Percentiles rank a stretch among this genome's conserved stretches.
These are phyloP conservation scores for Coniochaeta pulveracea DNA, from an alignment of 2,329 filamentous ascomycete genomes.

Conservation along the genomic window DNA sequence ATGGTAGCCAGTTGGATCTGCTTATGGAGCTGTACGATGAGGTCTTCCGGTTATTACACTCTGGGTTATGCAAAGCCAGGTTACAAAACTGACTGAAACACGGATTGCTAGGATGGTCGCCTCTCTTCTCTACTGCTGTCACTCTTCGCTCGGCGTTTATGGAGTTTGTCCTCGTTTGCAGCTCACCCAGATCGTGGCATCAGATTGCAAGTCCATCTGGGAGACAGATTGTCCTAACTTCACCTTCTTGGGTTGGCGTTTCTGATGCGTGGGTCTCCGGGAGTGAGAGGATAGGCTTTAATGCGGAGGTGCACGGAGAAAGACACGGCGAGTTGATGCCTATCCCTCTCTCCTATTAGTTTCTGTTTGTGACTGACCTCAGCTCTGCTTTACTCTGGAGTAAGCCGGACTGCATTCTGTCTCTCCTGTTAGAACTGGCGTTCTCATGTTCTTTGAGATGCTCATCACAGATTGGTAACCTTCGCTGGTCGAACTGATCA, in stretches of 20 bases:
- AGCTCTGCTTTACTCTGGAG: slow-evolving; percentile 10
- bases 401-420: slow-evolving; percentile 11
- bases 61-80: slow-evolving; percentile 9
- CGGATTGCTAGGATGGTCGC: slow-evolving; percentile 6
- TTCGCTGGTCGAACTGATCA: slow-evolving; percentile 14
- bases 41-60: slow-evolving; percentile 13
- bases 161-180: slow-evolving; percentile 25
- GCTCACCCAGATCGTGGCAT: slow-evolving; percentile 26
- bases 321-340: slow-evolving; percentile 13
- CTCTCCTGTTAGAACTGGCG: slow-evolving; percentile 10
- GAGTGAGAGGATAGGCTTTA: slow-evolving; percentile 26
- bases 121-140: slow-evolving; percentile 9
- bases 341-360: slow-evolving; percentile 13
- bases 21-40: slow-evolving; percentile 11
- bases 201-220: slow-evolving; percentile 41
- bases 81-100: slow-evolving; percentile 6
- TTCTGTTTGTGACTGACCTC: slow-evolving; percentile 11
- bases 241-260: slow-evolving; percentile 37
- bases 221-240: slow-evolving; percentile 36
- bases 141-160: slow-evolving; percentile 16
- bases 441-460: slow-evolving; percentile 10
- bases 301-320: slow-evolving; percentile 15
- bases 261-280: slow-evolving; percentile 27
- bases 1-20: slow-evolving; percentile 7
- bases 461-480: slow-evolving; percentile 12